A percentile compares a stretch with the other conserved stretches of the same genome.
These are phyloP conservation scores for Penicillium sp. DNA, from an alignment of 2,329 filamentous ascomycete species.

Conservation along the genomic window DNA sequence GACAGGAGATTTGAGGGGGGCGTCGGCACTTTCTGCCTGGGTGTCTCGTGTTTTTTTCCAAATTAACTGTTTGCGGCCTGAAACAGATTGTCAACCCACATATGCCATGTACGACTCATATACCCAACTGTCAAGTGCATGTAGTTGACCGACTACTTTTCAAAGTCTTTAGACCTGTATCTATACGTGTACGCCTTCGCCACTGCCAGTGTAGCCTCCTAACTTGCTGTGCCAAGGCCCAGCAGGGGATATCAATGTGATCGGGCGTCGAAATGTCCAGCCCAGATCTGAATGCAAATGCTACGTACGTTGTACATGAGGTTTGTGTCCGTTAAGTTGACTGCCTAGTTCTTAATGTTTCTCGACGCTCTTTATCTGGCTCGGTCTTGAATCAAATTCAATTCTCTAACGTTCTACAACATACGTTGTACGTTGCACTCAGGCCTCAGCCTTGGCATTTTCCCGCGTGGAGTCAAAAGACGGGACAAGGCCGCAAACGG, in stretches of 20 bases:
- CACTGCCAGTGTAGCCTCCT: not conserved
- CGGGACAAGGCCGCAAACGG: conserved; percentile 13
- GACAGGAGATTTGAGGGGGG: conserved; percentile 1
- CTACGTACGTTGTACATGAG: no score
- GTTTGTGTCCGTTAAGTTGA: not conserved
- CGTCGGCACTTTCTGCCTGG: conserved; percentile 9
- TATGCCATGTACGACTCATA: not conserved
- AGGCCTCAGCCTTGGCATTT: conserved; percentile 11
- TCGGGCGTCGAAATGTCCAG: not conserved
- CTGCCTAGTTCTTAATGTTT: not conserved
- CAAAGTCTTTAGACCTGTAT: not conserved
- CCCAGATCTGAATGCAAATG: not conserved
- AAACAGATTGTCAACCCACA: not conserved
- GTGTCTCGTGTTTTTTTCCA: conserved; percentile 5
- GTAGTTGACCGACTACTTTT: not conserved
- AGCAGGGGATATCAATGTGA: not conserved
- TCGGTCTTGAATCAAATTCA: not conserved
- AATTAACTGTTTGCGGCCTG: conserved; percentile 3
- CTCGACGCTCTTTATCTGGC: not conserved
- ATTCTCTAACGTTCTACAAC: not conserved
- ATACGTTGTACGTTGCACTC: not conserved
- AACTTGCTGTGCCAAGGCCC: conserved; percentile 4
- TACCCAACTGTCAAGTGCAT: not conserved
- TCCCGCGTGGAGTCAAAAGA: conserved; percentile 13
- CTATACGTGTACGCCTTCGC: not conserved